These are phyloP conservation scores for Russula compacta DNA, from an alignment of 768 basidiomycete genomes.

Conservation along the genomic window DNA sequence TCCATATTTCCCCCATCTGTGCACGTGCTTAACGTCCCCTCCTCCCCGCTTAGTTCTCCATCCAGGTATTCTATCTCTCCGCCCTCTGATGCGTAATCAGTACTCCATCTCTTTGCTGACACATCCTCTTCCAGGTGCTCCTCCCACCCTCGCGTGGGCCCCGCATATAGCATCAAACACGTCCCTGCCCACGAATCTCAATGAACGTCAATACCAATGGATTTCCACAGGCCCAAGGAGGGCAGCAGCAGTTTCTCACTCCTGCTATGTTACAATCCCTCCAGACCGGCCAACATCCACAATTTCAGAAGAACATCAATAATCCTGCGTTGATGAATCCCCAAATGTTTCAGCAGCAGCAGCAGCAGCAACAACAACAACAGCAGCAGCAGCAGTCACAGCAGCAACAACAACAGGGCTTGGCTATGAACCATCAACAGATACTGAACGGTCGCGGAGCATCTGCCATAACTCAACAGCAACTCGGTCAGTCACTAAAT, in stretches of 20 bases:
- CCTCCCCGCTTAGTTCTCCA: not conserved
- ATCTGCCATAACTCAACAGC: constrained; percentile 15
- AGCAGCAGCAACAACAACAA: not conserved
- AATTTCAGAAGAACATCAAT: constrained; percentile 18
- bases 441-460: constrained; percentile 13
- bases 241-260: constrained; percentile 13
- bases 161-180: constrained; percentile 1
- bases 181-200: not conserved
- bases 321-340: constrained; percentile 11
- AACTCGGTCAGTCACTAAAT: constrained; percentile 13
- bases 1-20: constrained; percentile 3
- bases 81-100: constrained; percentile 1
- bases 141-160: not conserved
- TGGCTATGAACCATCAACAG: constrained; percentile 16
- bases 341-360: constrained; percentile 16
- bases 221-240: constrained; percentile 15
- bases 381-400: not conserved
- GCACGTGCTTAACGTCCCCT: constrained; percentile 12
- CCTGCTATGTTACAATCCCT: constrained; percentile 15
- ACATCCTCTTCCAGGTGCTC: not conserved
- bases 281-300: constrained; percentile 11
- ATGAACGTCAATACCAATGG: constrained; percentile 19
- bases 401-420: constrained; percentile 4
- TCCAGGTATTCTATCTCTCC: constrained; percentile 5
- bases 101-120: constrained; percentile 2